Conservation (phyloP, 192 early-diverging fungal species). For the Linnemannia elongata region DNA sequence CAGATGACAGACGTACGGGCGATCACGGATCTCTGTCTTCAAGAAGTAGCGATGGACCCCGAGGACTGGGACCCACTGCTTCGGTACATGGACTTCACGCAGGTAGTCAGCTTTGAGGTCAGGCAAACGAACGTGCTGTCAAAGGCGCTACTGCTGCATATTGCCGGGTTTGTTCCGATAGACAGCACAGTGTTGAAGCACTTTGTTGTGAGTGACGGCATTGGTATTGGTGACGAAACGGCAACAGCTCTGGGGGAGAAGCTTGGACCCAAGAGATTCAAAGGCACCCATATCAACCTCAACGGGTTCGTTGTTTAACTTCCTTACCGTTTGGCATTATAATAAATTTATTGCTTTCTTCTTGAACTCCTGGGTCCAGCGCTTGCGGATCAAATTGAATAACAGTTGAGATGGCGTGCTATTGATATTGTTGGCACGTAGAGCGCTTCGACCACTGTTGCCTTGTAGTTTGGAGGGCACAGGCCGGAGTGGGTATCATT, state of each 20-base stretch:
- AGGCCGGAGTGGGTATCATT: too few species aligned
- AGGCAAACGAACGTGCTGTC: not conserved
- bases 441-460: too few species aligned
- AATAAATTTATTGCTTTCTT: too few species aligned
- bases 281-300: not conserved
- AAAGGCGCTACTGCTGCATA: not conserved
- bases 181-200: not conserved
- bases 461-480: too few species aligned
- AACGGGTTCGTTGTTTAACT: not conserved
- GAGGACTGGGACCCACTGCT: not conserved
- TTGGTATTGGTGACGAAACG: not conserved
- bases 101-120: not conserved
- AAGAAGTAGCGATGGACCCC: not conserved
- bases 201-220: not conserved
- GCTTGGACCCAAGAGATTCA: not conserved
- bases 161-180: not conserved
- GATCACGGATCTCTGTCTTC: not conserved
- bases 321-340: too few species aligned
- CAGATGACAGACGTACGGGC: not conserved
- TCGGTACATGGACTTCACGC: not conserved
- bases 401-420: too few species aligned
- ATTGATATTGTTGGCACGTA: too few species aligned
- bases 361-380: too few species aligned
- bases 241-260: not conserved
- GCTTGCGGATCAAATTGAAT: too few species aligned